Base-by-base conservation (phyloP, 2,329 filamentous ascomycete genomes). In the Trichoderma koningii region DNA sequence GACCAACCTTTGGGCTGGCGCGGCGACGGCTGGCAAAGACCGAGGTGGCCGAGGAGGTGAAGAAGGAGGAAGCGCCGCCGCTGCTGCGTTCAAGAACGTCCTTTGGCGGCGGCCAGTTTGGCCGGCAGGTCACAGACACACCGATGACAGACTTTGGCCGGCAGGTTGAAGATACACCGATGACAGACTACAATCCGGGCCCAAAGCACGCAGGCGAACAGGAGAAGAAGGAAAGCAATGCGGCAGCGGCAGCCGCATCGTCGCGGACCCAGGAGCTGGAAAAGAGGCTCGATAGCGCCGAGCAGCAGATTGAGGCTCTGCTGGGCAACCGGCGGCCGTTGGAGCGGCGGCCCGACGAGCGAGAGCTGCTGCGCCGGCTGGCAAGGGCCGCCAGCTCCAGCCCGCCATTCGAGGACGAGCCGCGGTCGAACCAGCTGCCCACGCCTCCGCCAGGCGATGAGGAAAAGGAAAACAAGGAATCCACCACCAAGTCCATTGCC, bases 361-460 rank as follows among this genome's bases (percentile, higher is more conserved):
- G 77, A 45, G 83, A 85, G 47, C 65, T 85, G 51, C 73, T 85
- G 56, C 80, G 80, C 66, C 78, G 78, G 60, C 74, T 86, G 68
- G 80, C 82, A 23, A 78, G 80, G 56, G 82, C 78, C 52, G 74
- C 80, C 38, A 83, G 79, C 70, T 76, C 75, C 64, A 84, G 80
- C 65, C 81, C 81, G 23, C 72, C 76, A 30, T 55, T 64, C n/a
- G 67, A 73, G 15, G 74, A 78, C 28, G 56, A 51, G 41, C 26
- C 59, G 38, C 42, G 50, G 7, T 52, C 68, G 44, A 72, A 71
- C 47, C 68, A 66, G 55, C 55, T 67, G 66, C 42, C 66, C 28
- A 55, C 68, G 63, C 67, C 47, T 68, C 53, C 55, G 23, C 62
- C 64, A 66, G 61, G 50, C 66, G 59, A 56, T 55, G 56, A 57